phyloP scores from a whole-genome alignment of 1,139 yeast species.

The Protomyces lactucae-debilis region DNA sequence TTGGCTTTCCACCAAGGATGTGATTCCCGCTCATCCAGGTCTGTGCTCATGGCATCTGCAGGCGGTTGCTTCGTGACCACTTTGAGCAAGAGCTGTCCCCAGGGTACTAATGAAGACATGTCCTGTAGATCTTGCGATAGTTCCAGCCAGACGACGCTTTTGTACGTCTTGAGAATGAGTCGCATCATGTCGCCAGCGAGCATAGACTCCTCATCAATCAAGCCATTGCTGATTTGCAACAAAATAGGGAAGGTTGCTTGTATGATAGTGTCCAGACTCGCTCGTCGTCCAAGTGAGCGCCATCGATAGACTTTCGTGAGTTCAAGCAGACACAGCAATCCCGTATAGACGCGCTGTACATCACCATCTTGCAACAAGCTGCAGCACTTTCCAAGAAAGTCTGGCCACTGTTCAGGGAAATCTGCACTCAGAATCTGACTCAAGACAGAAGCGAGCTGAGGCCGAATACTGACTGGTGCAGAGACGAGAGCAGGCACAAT shows the following conservation, averaged over 20 bases:
- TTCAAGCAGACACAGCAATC: slow-evolving; percentile 70
- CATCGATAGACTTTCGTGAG: slow-evolving; percentile 72
- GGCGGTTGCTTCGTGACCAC: slow-evolving; percentile 63
- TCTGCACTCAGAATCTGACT: slow-evolving; percentile 62
- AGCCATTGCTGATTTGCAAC: slow-evolving; percentile 57
- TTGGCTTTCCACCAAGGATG: slow-evolving; percentile 70
- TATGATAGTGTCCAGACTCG: slow-evolving; percentile 57
- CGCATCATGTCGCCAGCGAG: slow-evolving; percentile 71
- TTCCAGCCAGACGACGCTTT: slow-evolving; percentile 68
- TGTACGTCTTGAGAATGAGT: slow-evolving; percentile 69
- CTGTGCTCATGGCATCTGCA: slow-evolving; percentile 44
- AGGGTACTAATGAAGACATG: slow-evolving; percentile 53
- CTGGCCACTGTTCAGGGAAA: slow-evolving; percentile 68
- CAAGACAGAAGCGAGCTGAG: slow-evolving; percentile 68
- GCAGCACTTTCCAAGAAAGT: slow-evolving; percentile 56
- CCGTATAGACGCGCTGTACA: slow-evolving; percentile 62
- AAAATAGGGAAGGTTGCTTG: slow-evolving; percentile 64
- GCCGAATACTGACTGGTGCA: slow-evolving; percentile 44
- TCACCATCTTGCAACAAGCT: slow-evolving; percentile 50
- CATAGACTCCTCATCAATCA: slow-evolving; percentile 47
- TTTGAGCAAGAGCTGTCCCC: slow-evolving; percentile 75
- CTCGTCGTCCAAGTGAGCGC: slow-evolving; percentile 59
- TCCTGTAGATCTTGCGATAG: slow-evolving; percentile 66
- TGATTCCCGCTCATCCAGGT: slow-evolving; percentile 47
- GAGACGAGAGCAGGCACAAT: slow-evolving; percentile 49